phyloP scores from a whole-genome alignment of 495 filamentous ascomycete species.

The Penicillium argentinense region DNA sequence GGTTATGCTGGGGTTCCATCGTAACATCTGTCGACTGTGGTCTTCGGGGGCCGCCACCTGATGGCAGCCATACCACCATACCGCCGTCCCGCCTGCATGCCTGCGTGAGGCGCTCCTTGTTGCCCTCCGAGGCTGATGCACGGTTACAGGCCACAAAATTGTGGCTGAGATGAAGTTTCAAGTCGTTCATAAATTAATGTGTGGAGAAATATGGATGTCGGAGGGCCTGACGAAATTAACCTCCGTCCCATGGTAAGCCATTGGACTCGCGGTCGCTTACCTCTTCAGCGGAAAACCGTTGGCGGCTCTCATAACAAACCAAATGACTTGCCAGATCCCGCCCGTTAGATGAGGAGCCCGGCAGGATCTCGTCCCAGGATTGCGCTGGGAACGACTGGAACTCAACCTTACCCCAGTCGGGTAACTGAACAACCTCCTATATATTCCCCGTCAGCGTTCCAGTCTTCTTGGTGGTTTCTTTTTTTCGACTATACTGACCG shows the following conservation, averaged over 20 bases:
- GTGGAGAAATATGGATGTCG: slow-evolving; percentile 39
- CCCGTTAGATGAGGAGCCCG: slow-evolving; percentile 45
- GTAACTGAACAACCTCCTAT: slow-evolving; percentile 55
- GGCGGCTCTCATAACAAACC: slow-evolving; percentile 56
- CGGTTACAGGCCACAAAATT: background rate
- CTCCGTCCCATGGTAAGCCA: background rate
- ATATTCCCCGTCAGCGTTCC: background rate
- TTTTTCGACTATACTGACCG: slow-evolving; percentile 45
- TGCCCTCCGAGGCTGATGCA: slow-evolving; percentile 2
- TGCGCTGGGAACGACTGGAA: slow-evolving; percentile 54
- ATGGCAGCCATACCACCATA: too few species aligned
- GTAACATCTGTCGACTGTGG: too few species aligned
- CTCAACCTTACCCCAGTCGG: slow-evolving; percentile 67
- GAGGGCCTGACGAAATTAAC: slow-evolving; percentile 34
- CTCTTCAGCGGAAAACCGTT: slow-evolving; percentile 49
- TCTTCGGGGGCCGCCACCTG: too few species aligned
- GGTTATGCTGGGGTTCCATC: background rate
- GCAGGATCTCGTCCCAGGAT: slow-evolving; percentile 55
- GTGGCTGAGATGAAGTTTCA: background rate
- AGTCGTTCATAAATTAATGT: slow-evolving; percentile 11
- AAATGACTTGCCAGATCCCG: slow-evolving; percentile 55
- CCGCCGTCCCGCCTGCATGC: too few species aligned
- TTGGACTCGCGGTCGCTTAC: slow-evolving; percentile 31
- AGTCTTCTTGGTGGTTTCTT: slow-evolving; percentile 11
- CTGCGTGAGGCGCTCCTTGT: too few species aligned